Evolutionary conservation across 306 rosid genomes (phyloP).

Genomic region (Quercus engelmannii): DNA sequence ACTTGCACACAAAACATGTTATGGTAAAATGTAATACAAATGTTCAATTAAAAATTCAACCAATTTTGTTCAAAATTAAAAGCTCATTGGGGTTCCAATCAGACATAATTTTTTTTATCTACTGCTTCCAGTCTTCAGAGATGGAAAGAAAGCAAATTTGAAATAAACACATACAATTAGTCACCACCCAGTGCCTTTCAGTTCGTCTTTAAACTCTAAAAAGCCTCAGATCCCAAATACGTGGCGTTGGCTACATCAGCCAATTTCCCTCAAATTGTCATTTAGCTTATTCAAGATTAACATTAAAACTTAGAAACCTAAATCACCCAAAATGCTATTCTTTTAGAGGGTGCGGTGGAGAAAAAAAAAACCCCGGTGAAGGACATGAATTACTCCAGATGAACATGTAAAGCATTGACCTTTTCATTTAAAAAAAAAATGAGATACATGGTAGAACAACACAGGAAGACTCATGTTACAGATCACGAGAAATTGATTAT

Average conservation of each 20-base stretch:
- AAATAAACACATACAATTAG: neutral
- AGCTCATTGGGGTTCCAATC: neutral
- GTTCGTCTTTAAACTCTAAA: neutral
- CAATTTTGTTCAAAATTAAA: neutral
- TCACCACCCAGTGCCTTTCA: neutral
- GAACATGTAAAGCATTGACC: neutral
- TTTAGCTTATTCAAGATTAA: neutral
- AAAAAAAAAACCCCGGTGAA: neutral
- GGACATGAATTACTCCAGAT: neutral
- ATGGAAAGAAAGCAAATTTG: too few relatives aligned
- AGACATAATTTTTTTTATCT: neutral
- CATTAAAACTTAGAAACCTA: neutral
- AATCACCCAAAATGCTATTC: too few relatives aligned
- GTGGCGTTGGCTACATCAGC: neutral
- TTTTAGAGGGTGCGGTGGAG: too few relatives aligned
- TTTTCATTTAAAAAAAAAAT: neutral
- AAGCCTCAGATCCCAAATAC: constrained; percentile 7
- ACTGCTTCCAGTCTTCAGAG: too few relatives aligned
- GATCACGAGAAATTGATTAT: neutral
- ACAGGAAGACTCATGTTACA: neutral
- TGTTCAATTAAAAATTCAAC: neutral
- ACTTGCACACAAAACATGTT: neutral
- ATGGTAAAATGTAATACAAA: neutral
- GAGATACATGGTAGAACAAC: neutral
- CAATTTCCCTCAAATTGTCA: neutral